These are phyloP conservation scores for Mikania micrantha DNA, from an alignment of 129 eudicot genomes.

Conservation along the genomic window DNA sequence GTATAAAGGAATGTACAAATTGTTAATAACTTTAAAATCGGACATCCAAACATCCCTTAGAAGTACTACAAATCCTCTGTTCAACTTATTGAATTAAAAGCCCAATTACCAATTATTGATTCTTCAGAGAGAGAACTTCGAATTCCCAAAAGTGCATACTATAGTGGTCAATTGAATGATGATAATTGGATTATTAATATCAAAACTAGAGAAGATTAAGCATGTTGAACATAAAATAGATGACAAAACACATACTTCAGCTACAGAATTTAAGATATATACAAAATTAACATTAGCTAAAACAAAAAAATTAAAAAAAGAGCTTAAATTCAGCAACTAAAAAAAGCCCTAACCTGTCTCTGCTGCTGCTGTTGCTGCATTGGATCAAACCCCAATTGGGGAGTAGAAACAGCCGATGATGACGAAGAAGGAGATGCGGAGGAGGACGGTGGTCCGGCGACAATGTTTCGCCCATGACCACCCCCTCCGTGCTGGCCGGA, in stretches of 20 bases:
- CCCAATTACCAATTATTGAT: neutral
- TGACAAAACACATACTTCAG: neutral
- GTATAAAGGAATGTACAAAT: neutral
- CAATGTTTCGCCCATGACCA: conserved; percentile 43
- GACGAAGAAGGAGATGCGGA: conserved; percentile 88
- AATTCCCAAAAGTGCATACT: neutral
- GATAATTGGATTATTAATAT: neutral
- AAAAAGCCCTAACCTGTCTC: conserved; percentile 73
- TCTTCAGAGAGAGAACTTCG: neutral
- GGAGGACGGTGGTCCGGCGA: conserved; percentile 57
- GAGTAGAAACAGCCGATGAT: conserved; percentile 60
- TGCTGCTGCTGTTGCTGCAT: conserved; percentile 51
- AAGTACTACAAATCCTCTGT: too few species aligned
- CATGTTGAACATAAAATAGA: neutral
- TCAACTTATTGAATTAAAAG: too few species aligned
- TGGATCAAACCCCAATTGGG: conserved; percentile 54
- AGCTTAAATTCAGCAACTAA: neutral
- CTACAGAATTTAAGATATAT: neutral
- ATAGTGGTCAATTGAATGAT: neutral
- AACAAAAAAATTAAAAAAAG: neutral
- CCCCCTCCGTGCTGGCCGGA: conserved; percentile 61
- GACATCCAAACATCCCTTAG: neutral
- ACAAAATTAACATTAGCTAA: neutral
- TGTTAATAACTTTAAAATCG: neutral
- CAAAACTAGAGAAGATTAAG: neutral